Base-by-base conservation (phyloP, 1,284 basidiomycete genomes). In the Heterobasidion occidentale region DNA sequence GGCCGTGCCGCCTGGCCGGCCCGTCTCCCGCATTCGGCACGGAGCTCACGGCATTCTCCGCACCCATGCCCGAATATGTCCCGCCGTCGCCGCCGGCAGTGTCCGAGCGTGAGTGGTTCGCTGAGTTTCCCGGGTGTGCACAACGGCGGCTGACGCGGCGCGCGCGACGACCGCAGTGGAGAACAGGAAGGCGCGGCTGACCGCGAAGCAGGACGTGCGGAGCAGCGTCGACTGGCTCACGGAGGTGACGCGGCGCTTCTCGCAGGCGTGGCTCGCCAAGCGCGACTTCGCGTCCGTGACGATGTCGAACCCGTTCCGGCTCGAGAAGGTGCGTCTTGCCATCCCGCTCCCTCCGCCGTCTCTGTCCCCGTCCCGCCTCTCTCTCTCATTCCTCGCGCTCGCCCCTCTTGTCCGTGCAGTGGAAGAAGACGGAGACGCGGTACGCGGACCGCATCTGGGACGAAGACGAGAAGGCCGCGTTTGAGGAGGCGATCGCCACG, bases 161-260 rank as follows among this genome's bases (percentile, higher is more conserved):
- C 27, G 27, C 27, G 27, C 27, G 27, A 27, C 27, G 27, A 27
- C 27, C 3, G 27, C 38, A 90, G 87, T 87, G 62, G 84, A 88
- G 65, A 74, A 75, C 59, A 78, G 78, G 69, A 86, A 80, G 69
- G 64, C 68, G 27, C 70, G 71, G 14, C 72, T 88, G 42, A 77
- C 79, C 1, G 71, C 73, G 53, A 80, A 78, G 63, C 68, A 68
- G 36, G 77, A 77, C 34, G 69, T 83, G 35, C 68, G 74, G 33
- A 74, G 72, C 51, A 83, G 74, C 60, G 82, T 92, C n/a, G 90
- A 91, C 68, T 91, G 85, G 81, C 70, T 90, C 33, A 86, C 84
- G 1, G 89, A 92, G 67, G 80, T 81, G 19, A 76, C 84, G 44
- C 80, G 78, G 55, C 81, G 84, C 33, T 81, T 86, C 60, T 85